Base-by-base conservation (phyloP, 2,329 filamentous ascomycete species). In the Zalaria sp. region DNA sequence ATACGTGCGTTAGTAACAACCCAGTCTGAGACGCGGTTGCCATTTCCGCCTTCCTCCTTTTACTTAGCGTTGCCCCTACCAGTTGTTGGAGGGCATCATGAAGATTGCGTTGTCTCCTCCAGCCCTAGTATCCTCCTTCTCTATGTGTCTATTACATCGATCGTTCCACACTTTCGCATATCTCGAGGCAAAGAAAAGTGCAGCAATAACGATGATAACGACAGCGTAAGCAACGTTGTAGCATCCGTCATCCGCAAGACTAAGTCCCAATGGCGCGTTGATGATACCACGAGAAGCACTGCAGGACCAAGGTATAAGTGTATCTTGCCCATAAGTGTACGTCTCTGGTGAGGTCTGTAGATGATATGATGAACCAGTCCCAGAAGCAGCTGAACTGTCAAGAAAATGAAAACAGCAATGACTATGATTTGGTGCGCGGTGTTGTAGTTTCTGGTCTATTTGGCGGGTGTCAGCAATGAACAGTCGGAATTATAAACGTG, bases 231-330 rank as follows among this genome's bases (percentile, higher is more conserved):
- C 61, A n/a, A 75, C 63, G 29, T 68, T 60, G 50, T 64, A 67
- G 47, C 55, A 56, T n/a, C 62, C 51, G 41, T 71, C 69, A 9
- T 68, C 58, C 2, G 75, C 73, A 40, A 79, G 69, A 0, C 65
- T 63, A 52, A 79, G 77, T 25, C 77, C 77, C 4, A 77, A 57
- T 47, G 77, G 75, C 25, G 65, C 72, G 47, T 79, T 78, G 42
- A 71, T 50, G 10, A 73, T 59, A 36, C 73, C 75, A 3, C 51
- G 5, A 68, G 53, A 18, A 79, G 63, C 31, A 75, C 62, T 3
- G 68, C 37, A 10, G 75, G 67, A 2, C 77, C 77, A 3, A 76
- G 58, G 68, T 74, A 75, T 11, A 73, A 57, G 56, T 81, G 77
- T 25, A 72, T 59, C 11, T 62, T 68, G 41, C 70, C 66, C 31